Evolutionary conservation across 2,329 filamentous ascomycete genomes (phyloP).

Genomic region (Sclerotinia glacialis): DNA sequence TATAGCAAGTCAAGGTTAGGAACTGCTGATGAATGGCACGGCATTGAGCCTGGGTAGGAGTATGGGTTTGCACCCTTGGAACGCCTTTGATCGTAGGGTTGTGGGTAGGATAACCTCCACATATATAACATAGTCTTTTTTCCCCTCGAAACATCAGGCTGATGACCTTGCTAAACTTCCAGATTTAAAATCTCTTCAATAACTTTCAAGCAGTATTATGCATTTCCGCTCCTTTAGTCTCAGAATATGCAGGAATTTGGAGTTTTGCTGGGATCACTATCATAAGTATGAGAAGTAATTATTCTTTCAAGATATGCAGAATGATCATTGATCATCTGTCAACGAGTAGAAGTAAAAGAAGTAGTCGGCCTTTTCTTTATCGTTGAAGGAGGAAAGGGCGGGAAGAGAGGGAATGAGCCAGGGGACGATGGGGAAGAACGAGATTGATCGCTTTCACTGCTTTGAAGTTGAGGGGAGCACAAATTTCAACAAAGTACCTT

Average conservation of each 20-base stretch:
- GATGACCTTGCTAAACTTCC: too few species aligned
- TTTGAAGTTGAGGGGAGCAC: neutral
- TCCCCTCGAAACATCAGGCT: neutral
- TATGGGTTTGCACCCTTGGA: too few species aligned
- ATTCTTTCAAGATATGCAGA: too few species aligned
- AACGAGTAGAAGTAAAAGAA: too few species aligned
- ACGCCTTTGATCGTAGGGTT: neutral
- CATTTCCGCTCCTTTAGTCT: neutral
- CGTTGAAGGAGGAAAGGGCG: too few species aligned
- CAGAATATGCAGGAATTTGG: too few species aligned
- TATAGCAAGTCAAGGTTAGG: neutral
- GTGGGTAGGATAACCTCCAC: neutral
- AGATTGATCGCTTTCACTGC: neutral
- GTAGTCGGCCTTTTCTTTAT: too few species aligned
- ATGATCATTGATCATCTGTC: too few species aligned
- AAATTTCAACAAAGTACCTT: neutral
- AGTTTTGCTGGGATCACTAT: too few species aligned
- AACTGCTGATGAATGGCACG: neutral
- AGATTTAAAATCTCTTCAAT: neutral
- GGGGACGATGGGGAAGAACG: neutral
- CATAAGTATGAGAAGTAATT: too few species aligned
- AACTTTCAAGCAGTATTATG: neutral
- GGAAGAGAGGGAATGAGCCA: neutral
- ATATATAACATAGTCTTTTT: neutral
- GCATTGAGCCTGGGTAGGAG: neutral